These are phyloP conservation scores for Mucor plumbeus DNA, from an alignment of 371 early-diverging fungal species.

Conservation along the genomic window DNA sequence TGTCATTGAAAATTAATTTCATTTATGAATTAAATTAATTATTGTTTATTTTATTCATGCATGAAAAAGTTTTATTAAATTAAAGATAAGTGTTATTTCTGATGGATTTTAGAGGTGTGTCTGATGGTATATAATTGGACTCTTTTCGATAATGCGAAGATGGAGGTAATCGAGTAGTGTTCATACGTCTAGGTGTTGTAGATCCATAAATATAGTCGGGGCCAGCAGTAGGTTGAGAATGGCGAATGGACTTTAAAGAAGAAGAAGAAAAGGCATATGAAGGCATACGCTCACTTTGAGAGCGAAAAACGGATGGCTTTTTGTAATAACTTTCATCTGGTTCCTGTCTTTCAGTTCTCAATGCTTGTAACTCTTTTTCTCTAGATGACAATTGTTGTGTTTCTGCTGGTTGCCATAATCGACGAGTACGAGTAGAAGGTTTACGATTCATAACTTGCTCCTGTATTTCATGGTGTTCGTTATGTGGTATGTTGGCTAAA, in stretches of 20 bases:
- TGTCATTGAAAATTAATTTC: not conserved
- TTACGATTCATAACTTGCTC: not conserved
- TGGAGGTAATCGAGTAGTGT: not conserved
- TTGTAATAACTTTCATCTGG: not conserved
- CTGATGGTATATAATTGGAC: not conserved
- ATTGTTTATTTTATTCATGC: not conserved
- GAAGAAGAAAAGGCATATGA: not conserved
- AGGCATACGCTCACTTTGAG: constrained; percentile 16
- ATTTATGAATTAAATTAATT: not conserved
- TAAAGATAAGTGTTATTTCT: not conserved
- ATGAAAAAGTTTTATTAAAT: not conserved
- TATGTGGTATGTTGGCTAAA: not conserved
- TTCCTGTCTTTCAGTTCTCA: not conserved
- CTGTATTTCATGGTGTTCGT: constrained; percentile 3
- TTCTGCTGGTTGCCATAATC: constrained; percentile 14
- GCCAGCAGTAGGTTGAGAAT: not conserved
- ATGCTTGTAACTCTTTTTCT: constrained; percentile 14
- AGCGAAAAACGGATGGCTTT: constrained; percentile 1
- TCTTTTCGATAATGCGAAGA: not conserved
- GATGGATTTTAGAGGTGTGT: not conserved
- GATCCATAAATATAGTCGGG: not conserved
- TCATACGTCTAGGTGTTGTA: constrained; percentile 6
- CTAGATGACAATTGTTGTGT: not conserved
- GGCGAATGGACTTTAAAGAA: not conserved
- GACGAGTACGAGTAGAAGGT: not conserved